Base-by-base conservation (phyloP, 148 eudicot genomes). In the Persicaria maculosa region DNA sequence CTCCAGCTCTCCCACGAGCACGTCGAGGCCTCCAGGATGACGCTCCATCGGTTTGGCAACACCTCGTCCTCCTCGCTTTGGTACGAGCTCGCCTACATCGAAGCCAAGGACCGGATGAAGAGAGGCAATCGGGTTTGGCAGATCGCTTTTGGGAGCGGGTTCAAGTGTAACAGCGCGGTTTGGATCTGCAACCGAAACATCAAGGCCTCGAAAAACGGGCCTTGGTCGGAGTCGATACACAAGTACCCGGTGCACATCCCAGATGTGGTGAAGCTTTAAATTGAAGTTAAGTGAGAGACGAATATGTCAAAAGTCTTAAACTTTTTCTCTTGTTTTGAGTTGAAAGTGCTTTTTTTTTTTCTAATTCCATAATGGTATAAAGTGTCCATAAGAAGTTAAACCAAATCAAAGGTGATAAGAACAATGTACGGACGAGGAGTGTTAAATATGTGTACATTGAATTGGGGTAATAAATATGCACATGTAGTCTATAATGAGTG, bases 11-110 rank as follows among this genome's bases (percentile, higher is more conserved):
- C 85, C 0, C 75, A 77, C 3, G 76, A 79, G 31, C 73, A 79
- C 74, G 82, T 79, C 20, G 85, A 82, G 75, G 85, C 82, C 11
- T 82, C 85, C 15, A 65, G 82, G 70, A 82, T 82, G 85, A 79
- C 83, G 16, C 45, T 82, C 72, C 82, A 82, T 36, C 50, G 80
- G 59, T 82, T 79, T 11, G 85, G 84, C 4, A 82, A 82, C 68
- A 79, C 80, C n/a, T 82, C 84, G 1, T 82, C 84, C 4, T 76
- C 84, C 9, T 75, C 82, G 6, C 55, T 82, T 17, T 82, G 84
- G 84, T 82, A 82, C 9, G 84, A 82, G 77, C 19, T 79, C 43
- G 71, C 81, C 44, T 82, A 79, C 74, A 75, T 81, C 6, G 84
- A 81, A 22, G 78, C 79, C 6, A 81, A 75, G 43, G 84, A 77